phyloP scores from a whole-genome alignment of 306 rosid species.

The Vachellia pachyceras region DNA sequence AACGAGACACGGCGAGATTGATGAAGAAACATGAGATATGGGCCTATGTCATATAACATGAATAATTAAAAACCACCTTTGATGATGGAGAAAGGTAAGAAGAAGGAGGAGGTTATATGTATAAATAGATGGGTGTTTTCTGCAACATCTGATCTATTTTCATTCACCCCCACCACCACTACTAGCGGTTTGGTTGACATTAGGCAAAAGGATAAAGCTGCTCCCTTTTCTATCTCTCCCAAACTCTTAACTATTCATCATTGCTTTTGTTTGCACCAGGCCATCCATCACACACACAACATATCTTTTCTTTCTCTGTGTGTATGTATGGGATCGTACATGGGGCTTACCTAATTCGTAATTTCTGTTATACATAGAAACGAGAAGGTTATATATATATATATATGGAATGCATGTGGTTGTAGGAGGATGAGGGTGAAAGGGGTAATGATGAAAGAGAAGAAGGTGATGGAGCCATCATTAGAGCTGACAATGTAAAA shows the following conservation, averaged over 20 bases:
- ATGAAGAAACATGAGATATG: not conserved
- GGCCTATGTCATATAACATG: not conserved
- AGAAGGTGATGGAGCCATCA: slow-evolving; percentile 41
- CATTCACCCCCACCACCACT: slow-evolving; percentile 37
- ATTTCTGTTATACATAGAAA: not conserved
- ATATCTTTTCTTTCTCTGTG: no score
- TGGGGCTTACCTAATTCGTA: not conserved
- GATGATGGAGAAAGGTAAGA: not conserved
- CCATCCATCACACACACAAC: not conserved
- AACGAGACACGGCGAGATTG: not conserved
- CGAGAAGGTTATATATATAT: not conserved
- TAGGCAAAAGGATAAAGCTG: slow-evolving; percentile 32
- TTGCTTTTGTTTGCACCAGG: slow-evolving; percentile 17
- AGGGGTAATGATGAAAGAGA: slow-evolving; percentile 13
- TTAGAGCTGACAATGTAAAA: slow-evolving; percentile 64
- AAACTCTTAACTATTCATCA: slow-evolving; percentile 22
- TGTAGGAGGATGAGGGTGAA: not conserved
- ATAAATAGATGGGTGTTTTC: slow-evolving; percentile 11
- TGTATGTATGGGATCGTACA: no score
- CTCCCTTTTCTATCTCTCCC: slow-evolving; percentile 24
- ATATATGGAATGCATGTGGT: not conserved
- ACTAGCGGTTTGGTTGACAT: slow-evolving; percentile 47
- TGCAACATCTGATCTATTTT: slow-evolving; percentile 19
- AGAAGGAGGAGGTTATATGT: not conserved
- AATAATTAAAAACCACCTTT: not conserved